Percentiles rank a stretch among this genome's conserved stretches.
These are phyloP conservation scores for Trichosporon coremiiforme DNA, from an alignment of 1,284 basidiomycete species.

Conservation along the genomic window DNA sequence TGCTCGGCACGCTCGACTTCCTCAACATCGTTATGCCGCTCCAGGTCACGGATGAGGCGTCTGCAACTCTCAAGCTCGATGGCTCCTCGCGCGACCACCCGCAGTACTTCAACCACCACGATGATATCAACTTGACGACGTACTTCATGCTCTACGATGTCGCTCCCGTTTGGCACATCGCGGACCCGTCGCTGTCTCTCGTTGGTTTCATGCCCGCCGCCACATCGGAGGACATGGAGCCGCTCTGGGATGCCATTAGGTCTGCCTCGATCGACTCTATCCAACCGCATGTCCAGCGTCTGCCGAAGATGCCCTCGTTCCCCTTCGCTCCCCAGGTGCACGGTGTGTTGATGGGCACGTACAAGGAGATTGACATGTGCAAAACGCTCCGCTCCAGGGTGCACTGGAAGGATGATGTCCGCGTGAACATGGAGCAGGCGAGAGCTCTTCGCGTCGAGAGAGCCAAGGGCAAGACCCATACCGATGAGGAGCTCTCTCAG, in stretches of 20 bases:
- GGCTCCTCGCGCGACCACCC: conserved; percentile 21
- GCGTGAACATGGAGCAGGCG: conserved; percentile 4
- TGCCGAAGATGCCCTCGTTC: conserved; percentile 26
- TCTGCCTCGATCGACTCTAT: conserved; percentile 29
- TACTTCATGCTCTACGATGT: conserved; percentile 46
- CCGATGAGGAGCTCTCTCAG: conserved; percentile 10
- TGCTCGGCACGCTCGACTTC: conserved; percentile 31
- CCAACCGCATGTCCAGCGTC: conserved; percentile 24
- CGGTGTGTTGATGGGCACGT: conserved; percentile 26
- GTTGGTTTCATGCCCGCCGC: conserved; percentile 40
- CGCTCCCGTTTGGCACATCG: conserved; percentile 48
- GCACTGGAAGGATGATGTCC: conserved; percentile 12
- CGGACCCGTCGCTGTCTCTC: conserved; percentile 29
- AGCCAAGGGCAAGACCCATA: background rate
- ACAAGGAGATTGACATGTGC: conserved; percentile 26
- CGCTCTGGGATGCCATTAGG: conserved; percentile 36
- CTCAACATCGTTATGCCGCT: conserved; percentile 45
- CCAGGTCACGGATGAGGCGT: conserved; percentile 21
- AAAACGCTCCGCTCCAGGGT: conserved; percentile 32
- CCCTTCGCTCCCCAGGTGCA: conserved; percentile 31
- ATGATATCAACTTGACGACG: conserved; percentile 27
- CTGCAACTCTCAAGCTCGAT: conserved; percentile 5
- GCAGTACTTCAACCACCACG: conserved; percentile 18
- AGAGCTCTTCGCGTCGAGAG: background rate
- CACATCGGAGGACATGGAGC: conserved; percentile 31